phyloP scores from a whole-genome alignment of 495 filamentous ascomycete species.

The Letharia columbiana region DNA sequence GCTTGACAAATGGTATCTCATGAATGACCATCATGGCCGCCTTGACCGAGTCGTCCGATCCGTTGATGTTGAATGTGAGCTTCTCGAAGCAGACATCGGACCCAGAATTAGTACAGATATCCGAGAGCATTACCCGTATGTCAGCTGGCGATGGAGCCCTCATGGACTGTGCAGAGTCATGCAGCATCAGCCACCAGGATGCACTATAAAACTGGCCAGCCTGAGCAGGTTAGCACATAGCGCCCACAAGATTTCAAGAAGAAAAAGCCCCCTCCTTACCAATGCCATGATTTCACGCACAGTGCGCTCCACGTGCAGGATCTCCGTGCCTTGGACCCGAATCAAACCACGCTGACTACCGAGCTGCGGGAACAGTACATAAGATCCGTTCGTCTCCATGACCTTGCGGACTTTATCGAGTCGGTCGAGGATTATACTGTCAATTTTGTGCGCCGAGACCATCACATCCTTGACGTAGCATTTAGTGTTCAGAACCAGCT shows the following conservation, averaged over 20 bases:
- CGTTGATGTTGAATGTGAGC: constrained; percentile 84
- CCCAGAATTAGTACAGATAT: constrained; percentile 92
- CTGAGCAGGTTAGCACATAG: constrained; percentile 40
- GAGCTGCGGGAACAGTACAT: constrained; percentile 79
- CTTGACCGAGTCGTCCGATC: constrained; percentile 92
- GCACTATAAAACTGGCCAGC: constrained; percentile 97
- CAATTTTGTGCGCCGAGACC: constrained; percentile 80
- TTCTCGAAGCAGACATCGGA: constrained; percentile 93
- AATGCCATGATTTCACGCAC: constrained; percentile 90
- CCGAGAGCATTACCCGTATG: constrained; percentile 80
- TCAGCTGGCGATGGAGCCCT: constrained; percentile 67
- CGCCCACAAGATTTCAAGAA: background rate
- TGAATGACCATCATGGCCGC: constrained; percentile 86
- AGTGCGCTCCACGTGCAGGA: constrained; percentile 86
- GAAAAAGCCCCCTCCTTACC: constrained; percentile 39
- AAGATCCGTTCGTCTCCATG: constrained; percentile 91
- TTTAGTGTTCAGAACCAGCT: constrained; percentile 67
- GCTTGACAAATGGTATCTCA: constrained; percentile 79
- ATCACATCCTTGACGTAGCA: constrained; percentile 86
- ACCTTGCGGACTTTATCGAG: constrained; percentile 96
- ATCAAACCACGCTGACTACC: constrained; percentile 71
- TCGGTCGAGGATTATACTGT: constrained; percentile 82
- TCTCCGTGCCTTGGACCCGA: constrained; percentile 84
- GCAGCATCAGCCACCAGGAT: constrained; percentile 86
- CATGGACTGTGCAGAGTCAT: constrained; percentile 52